phyloP scores from a whole-genome alignment of 2,329 filamentous ascomycete genomes.

The Phyllosticta paracitricarpa region DNA sequence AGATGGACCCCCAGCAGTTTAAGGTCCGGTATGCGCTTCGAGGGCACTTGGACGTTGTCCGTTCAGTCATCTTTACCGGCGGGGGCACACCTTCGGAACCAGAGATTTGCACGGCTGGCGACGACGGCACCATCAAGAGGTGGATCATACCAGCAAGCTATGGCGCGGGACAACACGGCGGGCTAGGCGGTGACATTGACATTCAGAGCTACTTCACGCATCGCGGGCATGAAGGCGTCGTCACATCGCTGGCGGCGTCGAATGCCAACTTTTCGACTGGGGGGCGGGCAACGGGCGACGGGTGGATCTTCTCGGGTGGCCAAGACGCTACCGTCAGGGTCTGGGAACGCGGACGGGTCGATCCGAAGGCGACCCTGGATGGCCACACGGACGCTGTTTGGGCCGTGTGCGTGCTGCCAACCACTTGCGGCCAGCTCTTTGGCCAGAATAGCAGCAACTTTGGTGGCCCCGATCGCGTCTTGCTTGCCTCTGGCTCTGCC shows the following conservation, averaged over 20 bases:
- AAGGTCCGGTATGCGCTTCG: slow-evolving; percentile 87
- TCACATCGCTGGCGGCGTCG: slow-evolving; percentile 79
- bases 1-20: slow-evolving; percentile 66
- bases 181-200: slow-evolving; percentile 67
- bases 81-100: slow-evolving; percentile 92
- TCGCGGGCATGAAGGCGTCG: slow-evolving; percentile 81
- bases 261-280: slow-evolving; percentile 84
- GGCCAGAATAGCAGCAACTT: slow-evolving; percentile 60
- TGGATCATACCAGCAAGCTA: slow-evolving; percentile 87
- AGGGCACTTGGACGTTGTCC: slow-evolving; percentile 87
- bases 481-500: slow-evolving; percentile 83
- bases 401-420: slow-evolving; percentile 85
- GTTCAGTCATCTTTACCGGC: slow-evolving; percentile 91
- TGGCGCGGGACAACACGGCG: slow-evolving; percentile 44
- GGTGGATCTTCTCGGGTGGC: slow-evolving; percentile 97
- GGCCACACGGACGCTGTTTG: slow-evolving; percentile 94
- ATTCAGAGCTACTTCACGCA: slow-evolving; percentile 93
- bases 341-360: slow-evolving; percentile 89
- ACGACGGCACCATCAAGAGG: slow-evolving; percentile 91
- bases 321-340: slow-evolving; percentile 88
- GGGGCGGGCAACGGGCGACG: slow-evolving; percentile 78
- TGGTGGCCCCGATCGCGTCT: slow-evolving; percentile 72
- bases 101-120: slow-evolving; percentile 90
- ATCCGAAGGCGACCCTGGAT: slow-evolving; percentile 88
- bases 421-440: slow-evolving; percentile 70